Percentiles rank a stretch among this genome's conserved stretches.
Conservation (phyloP, 257 asterid species). For the Paulownia fortunei region DNA sequence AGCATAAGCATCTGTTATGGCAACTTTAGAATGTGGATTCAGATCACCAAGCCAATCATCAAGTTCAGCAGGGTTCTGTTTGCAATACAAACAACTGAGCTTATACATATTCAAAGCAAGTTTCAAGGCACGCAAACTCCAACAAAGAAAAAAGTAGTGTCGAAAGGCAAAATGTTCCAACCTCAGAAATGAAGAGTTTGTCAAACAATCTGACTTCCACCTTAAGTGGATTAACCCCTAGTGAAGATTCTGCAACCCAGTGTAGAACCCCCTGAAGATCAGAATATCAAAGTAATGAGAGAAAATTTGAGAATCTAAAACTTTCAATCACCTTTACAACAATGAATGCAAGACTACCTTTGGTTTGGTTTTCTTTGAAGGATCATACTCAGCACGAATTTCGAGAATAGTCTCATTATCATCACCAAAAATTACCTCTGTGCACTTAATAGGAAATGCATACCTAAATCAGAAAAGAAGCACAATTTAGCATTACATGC, state of each 20-base stretch:
- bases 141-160: not conserved
- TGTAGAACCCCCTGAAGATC: slow-evolving; percentile 87
- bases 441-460: slow-evolving; percentile 91
- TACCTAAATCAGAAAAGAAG: slow-evolving; percentile 54
- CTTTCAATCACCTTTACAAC: not conserved
- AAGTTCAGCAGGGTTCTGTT: slow-evolving; percentile 87
- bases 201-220: slow-evolving; percentile 88
- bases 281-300: slow-evolving; percentile 12
- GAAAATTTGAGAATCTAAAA: not conserved
- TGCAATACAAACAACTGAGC: slow-evolving; percentile 21
- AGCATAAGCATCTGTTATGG: slow-evolving; percentile 70
- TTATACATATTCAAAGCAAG: not conserved
- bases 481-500: slow-evolving; percentile 12
- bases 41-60: slow-evolving; percentile 89
- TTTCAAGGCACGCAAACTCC: not conserved
- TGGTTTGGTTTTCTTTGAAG: slow-evolving; percentile 78
- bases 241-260: slow-evolving; percentile 86
- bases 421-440: slow-evolving; percentile 67
- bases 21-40: slow-evolving; percentile 74
- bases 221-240: slow-evolving; percentile 73
- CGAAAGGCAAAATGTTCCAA: slow-evolving; percentile 32
- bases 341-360: slow-evolving; percentile 55
- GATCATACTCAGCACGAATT: slow-evolving; percentile 82
- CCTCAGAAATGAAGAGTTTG: slow-evolving; percentile 90
- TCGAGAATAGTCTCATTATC: slow-evolving; percentile 73